Conservation (phyloP, 1,139 yeast genomes). For the Geotrichum phurueaensis region DNA sequence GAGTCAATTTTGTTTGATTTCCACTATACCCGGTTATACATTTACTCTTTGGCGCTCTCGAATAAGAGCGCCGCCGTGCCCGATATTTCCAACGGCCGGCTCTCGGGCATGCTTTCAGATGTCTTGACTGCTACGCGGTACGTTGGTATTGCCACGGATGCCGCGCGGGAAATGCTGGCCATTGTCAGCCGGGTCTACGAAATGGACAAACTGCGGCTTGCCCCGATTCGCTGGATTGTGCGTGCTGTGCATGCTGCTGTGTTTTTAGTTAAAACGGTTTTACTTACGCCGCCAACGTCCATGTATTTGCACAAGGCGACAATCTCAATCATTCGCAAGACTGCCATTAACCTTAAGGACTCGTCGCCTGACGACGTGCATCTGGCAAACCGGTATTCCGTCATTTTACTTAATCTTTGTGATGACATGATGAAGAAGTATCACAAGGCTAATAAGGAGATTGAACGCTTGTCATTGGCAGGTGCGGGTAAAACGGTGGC, state of each 20-base stretch:
- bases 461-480: neutral
- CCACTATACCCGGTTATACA: slow-evolving; percentile 75
- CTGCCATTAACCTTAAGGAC: slow-evolving; percentile 70
- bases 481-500: neutral
- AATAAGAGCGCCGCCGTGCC: slow-evolving; percentile 35
- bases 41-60: slow-evolving; percentile 68
- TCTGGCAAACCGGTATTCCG: slow-evolving; percentile 73
- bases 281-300: slow-evolving; percentile 43
- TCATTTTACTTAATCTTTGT: slow-evolving; percentile 70
- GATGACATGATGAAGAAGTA: slow-evolving; percentile 41
- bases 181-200: slow-evolving; percentile 66
- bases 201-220: slow-evolving; percentile 57
- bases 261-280: slow-evolving; percentile 76
- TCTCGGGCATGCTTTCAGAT: slow-evolving; percentile 37
- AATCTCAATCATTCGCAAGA: slow-evolving; percentile 57
- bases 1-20: slow-evolving; percentile 77
- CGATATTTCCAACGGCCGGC: slow-evolving; percentile 4
- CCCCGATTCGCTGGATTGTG: slow-evolving; percentile 90
- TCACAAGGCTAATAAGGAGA: slow-evolving; percentile 2
- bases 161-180: slow-evolving; percentile 74
- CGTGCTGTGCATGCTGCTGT: slow-evolving; percentile 88
- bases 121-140: slow-evolving; percentile 68
- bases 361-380: slow-evolving; percentile 89
- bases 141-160: slow-evolving; percentile 72
- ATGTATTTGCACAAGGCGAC: slow-evolving; percentile 50